These are phyloP conservation scores for Herpetomonas samuelpessoai DNA, from an alignment of 208 protist species.

Conservation along the genomic window DNA sequence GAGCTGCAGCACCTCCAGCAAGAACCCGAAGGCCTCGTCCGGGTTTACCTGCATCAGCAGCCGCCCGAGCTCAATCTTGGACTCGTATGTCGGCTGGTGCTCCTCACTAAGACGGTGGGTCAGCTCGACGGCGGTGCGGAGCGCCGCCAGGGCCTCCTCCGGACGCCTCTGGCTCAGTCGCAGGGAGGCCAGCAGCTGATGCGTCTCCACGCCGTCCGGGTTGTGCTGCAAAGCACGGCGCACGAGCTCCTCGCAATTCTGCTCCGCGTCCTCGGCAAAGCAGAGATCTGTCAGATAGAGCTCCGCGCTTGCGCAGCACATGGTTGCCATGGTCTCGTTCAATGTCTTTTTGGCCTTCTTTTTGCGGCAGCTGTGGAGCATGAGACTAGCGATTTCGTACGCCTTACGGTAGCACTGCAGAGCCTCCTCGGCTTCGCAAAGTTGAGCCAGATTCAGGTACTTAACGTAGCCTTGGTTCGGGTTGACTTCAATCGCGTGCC, in stretches of 20 bases:
- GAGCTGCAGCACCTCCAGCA: constrained; percentile 85
- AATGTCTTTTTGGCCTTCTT: constrained; percentile 50
- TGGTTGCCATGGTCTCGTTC: constrained; percentile 72
- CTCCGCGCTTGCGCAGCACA: constrained; percentile 88
- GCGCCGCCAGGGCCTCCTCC: constrained; percentile 55
- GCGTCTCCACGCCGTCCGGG: constrained; percentile 66
- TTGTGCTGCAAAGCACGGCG: constrained; percentile 43
- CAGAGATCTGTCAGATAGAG: constrained; percentile 91
- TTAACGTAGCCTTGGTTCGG: constrained; percentile 83
- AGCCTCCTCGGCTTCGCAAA: constrained; percentile 72
- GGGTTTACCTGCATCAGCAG: constrained; percentile 87
- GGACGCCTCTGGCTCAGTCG: constrained; percentile 76
- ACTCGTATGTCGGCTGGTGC: constrained; percentile 89
- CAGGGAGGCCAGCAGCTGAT: constrained; percentile 82
- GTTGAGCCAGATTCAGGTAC: constrained; percentile 90
- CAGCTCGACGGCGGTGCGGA: constrained; percentile 73
- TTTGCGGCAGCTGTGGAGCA: constrained; percentile 50
- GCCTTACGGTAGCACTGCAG: constrained; percentile 82
- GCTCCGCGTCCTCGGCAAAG: constrained; percentile 77
- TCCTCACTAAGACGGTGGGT: constrained; percentile 82
- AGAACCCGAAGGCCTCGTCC: constrained; percentile 69
- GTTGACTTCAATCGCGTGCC: constrained; percentile 81
- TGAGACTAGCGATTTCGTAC: constrained; percentile 54
- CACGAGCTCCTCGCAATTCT: constrained; percentile 73
- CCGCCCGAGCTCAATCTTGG: constrained; percentile 87